Conservation (phyloP, 345 rosid species). For the Acer yangbiense region DNA sequence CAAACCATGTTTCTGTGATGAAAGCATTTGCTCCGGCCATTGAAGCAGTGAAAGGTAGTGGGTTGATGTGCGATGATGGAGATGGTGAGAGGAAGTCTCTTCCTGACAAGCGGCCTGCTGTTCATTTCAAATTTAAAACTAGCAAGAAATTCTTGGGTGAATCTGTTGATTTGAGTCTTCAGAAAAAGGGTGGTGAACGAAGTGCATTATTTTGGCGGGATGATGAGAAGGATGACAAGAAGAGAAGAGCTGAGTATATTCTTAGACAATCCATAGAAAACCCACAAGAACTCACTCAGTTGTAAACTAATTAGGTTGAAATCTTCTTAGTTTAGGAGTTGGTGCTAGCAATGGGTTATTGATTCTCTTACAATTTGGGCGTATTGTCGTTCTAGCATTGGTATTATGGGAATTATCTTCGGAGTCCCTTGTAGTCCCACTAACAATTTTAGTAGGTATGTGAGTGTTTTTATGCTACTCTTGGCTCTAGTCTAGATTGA, state of each 20-base stretch:
- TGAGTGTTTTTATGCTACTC: slow-evolving; percentile 21
- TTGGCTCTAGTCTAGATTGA: slow-evolving; percentile 24
- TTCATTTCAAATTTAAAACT: slow-evolving; percentile 58
- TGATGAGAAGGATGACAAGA: slow-evolving; percentile 95
- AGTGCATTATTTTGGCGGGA: slow-evolving; percentile 48
- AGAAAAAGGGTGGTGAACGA: slow-evolving; percentile 52
- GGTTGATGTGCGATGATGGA: slow-evolving; percentile 39
- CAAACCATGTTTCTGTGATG: slow-evolving; percentile 51
- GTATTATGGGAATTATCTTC: slow-evolving; percentile 16
- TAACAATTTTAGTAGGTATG: slow-evolving; percentile 38
- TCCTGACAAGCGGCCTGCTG: slow-evolving; percentile 54
- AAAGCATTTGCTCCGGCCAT: slow-evolving; percentile 86
- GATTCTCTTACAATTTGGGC: slow-evolving; percentile 9
- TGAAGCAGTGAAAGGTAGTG: slow-evolving; percentile 61
- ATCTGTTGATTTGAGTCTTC: slow-evolving; percentile 59
- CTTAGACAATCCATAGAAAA: slow-evolving; percentile 85
- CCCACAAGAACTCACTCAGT: slow-evolving; percentile 84
- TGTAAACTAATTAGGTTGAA: slow-evolving; percentile 41
- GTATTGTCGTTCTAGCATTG: slow-evolving; percentile 15
- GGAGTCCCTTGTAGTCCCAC: slow-evolving; percentile 16
- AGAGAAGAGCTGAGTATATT: slow-evolving; percentile 92
- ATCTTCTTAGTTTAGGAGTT: slow-evolving; percentile 23
- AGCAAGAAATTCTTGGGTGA: slow-evolving; percentile 70
- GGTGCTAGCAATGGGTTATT: slow-evolving; percentile 22
- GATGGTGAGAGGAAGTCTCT: slow-evolving; percentile 47